These are phyloP conservation scores for Naematelia encephala DNA, from an alignment of 768 basidiomycete species.

Conservation along the genomic window DNA sequence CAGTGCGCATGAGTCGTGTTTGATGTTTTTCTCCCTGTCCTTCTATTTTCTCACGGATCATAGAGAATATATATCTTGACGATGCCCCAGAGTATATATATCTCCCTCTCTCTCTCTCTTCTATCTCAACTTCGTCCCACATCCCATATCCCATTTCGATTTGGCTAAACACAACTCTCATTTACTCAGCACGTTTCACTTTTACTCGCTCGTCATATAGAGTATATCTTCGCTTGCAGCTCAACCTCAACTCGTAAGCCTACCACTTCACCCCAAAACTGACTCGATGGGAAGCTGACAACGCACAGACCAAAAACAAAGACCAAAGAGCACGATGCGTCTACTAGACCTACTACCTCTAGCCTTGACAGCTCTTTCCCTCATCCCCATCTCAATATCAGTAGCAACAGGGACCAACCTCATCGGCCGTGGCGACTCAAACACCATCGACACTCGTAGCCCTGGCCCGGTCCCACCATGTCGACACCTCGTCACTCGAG, in stretches of 20 bases:
- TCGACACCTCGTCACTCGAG: neutral
- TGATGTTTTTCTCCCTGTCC: neutral
- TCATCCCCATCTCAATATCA: neutral
- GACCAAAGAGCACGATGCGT: neutral
- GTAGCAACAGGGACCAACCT: neutral
- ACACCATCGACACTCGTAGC: neutral
- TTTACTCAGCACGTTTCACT: too few relatives aligned
- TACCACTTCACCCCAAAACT: too few relatives aligned
- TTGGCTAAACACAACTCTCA: too few relatives aligned
- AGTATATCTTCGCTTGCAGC: too few relatives aligned
- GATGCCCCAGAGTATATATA: too few relatives aligned
- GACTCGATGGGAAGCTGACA: too few relatives aligned
- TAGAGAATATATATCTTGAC: too few relatives aligned
- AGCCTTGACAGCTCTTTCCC: neutral
- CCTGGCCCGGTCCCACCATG: neutral
- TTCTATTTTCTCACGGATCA: neutral
- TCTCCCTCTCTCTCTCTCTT: neutral
- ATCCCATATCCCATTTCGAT: neutral
- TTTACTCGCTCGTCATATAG: too few relatives aligned
- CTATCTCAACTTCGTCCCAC: neutral
- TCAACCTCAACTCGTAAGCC: too few relatives aligned
- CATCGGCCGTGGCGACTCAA: neutral
- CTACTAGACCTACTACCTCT: neutral
- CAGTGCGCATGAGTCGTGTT: too few relatives aligned
- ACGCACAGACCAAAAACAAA: too few relatives aligned